Evolutionary conservation across 2,329 filamentous ascomycete species (phyloP), one percentile per base, ranked within the genome.

Genomic region (Cladophialophora bantiana): DNA sequence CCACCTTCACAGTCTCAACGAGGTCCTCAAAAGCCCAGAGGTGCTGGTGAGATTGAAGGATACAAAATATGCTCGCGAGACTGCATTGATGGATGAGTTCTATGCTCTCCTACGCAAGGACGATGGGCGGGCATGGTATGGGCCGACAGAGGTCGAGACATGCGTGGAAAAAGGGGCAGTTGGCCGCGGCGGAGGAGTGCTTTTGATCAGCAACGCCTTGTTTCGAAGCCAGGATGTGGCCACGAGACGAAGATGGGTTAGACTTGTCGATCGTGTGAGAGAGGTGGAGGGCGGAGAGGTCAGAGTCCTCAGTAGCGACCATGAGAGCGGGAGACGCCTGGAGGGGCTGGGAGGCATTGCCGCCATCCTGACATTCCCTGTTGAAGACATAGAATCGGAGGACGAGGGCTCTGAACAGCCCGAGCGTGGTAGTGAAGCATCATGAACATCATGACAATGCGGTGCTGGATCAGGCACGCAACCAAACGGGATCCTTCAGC

Each of bases 51-150:
- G 90, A 70, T 87, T 98, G 74, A 89, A 90, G 68, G 89, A 97
- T 76, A 95, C 93, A 70, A 95, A 94, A 74, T 97, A 95, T 76
- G 89, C 92, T 2, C 88, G 89, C 67, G 94, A 97, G 78, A 93
- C 93, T 0, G 86, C 85, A 42, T 83, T 92, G 67, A 93, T 99
- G 88, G 93, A 98, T 74, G 87, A 89, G 53, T 93, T 98, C 76
- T 88, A 91, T 73, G 86, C 89, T 0, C 83, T 92, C 68, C 82
- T 99, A 66, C 89, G 94, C 59, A 87, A 88, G 67, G 94, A 98
- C 69, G 94, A 97, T 71, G 91, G 92, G 2, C 87, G 91, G 64
- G 94, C 94, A 1, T 97, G 94, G 85, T 99, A 99, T 78, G 95
- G 95, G 0, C 87, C 90, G 0, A 86, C 84, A 13, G 92, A 96